Percentiles rank a stretch among this genome's conserved stretches.
Conservation (phyloP, 352 stramenopile genomes). For the Globisporangium okanoganense region DNA sequence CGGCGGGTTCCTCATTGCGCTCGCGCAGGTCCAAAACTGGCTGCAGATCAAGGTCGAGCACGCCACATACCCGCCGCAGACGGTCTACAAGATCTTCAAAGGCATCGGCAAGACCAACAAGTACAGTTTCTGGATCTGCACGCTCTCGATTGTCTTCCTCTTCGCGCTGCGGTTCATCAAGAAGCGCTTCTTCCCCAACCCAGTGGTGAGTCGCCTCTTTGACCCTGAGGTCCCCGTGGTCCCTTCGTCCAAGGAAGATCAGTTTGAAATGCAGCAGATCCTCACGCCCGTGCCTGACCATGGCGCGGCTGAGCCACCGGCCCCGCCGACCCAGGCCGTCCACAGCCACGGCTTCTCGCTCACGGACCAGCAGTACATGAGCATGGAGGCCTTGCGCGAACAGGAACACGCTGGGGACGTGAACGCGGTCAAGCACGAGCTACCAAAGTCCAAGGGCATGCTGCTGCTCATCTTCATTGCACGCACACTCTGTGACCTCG, state of each 20-base stretch:
- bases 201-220: conserved; percentile 30
- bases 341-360: conserved; percentile 34
- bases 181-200: conserved; percentile 31
- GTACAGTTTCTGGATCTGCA: conserved; percentile 63
- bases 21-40: conserved; percentile 85
- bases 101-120: conserved; percentile 59
- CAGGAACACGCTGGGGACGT: background rate
- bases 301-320: conserved; percentile 3
- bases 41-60: conserved; percentile 60
- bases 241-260: background rate
- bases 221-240: conserved; percentile 8
- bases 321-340: conserved; percentile 10
- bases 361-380: conserved; percentile 43
- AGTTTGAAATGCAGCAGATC: conserved; percentile 15
- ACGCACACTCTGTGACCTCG: conserved; percentile 47
- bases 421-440: conserved; percentile 8
- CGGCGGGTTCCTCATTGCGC: conserved; percentile 85
- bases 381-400: conserved; percentile 20
- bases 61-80: conserved; percentile 43
- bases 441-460: conserved; percentile 17
- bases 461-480: conserved; percentile 27
- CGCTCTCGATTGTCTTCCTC: conserved; percentile 53
- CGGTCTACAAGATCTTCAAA: conserved; percentile 51
- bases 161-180: conserved; percentile 36
- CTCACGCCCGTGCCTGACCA: conserved; percentile 10